Evolutionary conservation across 306 rosid species (phyloP).

Genomic region (Begonia loranthoides): DNA sequence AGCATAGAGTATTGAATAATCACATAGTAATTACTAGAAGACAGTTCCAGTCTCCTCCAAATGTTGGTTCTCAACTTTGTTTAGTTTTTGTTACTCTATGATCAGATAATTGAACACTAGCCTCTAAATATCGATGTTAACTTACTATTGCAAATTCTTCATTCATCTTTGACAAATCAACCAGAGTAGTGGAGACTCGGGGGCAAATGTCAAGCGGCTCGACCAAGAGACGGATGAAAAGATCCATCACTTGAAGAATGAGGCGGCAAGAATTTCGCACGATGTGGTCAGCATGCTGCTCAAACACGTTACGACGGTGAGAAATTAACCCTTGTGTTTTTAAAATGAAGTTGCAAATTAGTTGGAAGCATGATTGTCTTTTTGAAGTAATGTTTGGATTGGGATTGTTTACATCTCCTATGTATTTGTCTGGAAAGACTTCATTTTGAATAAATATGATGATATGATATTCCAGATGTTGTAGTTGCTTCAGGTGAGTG

Average conservation of each 20-base stretch:
- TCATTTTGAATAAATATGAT: no score
- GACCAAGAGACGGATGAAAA: slow-evolving; percentile 63
- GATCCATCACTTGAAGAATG: slow-evolving; percentile 46
- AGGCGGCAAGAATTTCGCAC: slow-evolving; percentile 48
- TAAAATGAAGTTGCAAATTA: slow-evolving; percentile 14
- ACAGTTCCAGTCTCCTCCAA: no score
- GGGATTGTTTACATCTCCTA: background rate
- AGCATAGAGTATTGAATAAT: slow-evolving; percentile 6
- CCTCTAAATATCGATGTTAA: no score
- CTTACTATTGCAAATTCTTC: no score
- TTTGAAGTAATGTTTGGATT: slow-evolving; percentile 5
- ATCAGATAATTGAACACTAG: no score
- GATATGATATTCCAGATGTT: no score
- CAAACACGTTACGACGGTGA: slow-evolving; percentile 63
- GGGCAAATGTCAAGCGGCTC: slow-evolving; percentile 91
- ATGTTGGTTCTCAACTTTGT: no score
- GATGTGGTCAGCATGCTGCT: slow-evolving; percentile 78
- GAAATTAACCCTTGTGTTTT: slow-evolving; percentile 29
- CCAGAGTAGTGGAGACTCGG: slow-evolving; percentile 93
- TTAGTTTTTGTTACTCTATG: no score
- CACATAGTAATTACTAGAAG: no score
- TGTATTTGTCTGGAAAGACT: no score
- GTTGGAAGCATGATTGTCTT: slow-evolving; percentile 16
- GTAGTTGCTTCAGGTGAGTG: no score
- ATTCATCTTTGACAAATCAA: background rate